Evolutionary conservation across 768 basidiomycete species (phyloP), one percentile per base, ranked within the genome.

Genomic region (Suillus cothurnatus): DNA sequence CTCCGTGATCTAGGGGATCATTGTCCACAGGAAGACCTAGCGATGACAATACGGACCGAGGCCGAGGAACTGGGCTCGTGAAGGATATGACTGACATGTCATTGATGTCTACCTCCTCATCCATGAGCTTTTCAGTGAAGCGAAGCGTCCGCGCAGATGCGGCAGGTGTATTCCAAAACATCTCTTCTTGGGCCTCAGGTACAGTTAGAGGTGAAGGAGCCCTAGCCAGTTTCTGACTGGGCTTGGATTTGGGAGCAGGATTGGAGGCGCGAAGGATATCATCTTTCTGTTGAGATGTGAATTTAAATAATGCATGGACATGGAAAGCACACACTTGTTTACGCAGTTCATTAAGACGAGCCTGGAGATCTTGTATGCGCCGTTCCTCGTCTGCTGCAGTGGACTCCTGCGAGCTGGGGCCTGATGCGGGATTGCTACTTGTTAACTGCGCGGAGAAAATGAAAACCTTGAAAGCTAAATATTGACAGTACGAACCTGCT

Each of bases 121-220:
- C 84, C 72, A 87, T 77, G 17, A 87, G 79, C 65, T 86, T 87
- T 47, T 88, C 86, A 1, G 83, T 83, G 67, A 92, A 91, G 61
- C 83, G 85, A 17, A 92, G 78, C 0, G 85, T 85, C 45, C 88
- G 87, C 17, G 82, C 84, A 4, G 76, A 71, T 3, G 82, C 82
- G 41, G 75, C 78, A 8, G 88, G 87, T 0, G 88, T 88, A 36
- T 81, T 83, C 88, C 89, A 90, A 71, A 89, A 88, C 49, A 80
- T 81, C 43, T 86, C 83, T 71, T 90, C 88, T 32, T 83, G 78
- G 12, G 65, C 79, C 71, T 75, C 79, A 57, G 61, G 59, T 34
- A 19, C 67, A 26, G 70, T 70, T 57, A 71, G 68, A 60, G 67
- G 71, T 55, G 71, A 66, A 56, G 67, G 72, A 28, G 71, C 64